These are phyloP conservation scores for Beta corolliflora DNA, from an alignment of 179 eudicot genomes.

Conservation along the genomic window DNA sequence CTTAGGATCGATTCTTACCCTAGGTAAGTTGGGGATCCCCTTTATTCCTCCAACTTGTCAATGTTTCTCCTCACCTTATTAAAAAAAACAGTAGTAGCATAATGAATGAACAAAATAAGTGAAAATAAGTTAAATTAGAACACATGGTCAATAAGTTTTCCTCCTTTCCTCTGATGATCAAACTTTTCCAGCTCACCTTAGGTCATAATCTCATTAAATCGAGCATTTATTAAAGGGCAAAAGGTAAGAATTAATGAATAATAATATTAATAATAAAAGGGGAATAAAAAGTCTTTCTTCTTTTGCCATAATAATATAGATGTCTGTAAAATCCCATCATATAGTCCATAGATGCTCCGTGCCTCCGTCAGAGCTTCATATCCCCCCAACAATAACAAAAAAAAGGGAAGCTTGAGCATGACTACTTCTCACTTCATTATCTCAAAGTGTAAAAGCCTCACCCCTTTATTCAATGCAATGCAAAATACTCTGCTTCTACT, in stretches of 20 bases:
- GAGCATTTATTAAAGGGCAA: background rate
- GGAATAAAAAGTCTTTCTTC: background rate
- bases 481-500: background rate
- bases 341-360: slow-evolving; percentile 14
- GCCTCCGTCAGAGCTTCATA: slow-evolving; percentile 13
- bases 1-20: too few species aligned
- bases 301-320: slow-evolving; percentile 23
- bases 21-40: too few species aligned
- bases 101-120: too few species aligned
- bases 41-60: too few species aligned
- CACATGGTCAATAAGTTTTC: too few species aligned
- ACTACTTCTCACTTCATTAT: background rate
- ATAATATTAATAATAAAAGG: background rate
- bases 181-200: slow-evolving; percentile 27
- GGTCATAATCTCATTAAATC: slow-evolving; percentile 29
- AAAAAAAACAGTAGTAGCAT: too few species aligned
- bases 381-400: background rate
- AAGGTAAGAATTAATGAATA: background rate
- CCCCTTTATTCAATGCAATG: background rate
- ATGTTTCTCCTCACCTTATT: too few species aligned
- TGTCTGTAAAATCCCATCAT: slow-evolving; percentile 26
- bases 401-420: slow-evolving; percentile 4
- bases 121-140: too few species aligned
- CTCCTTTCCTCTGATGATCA: background rate
- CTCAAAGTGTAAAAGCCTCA: background rate